Conservation (phyloP, 768 basidiomycete species). For the Leccinellum albellum region DNA sequence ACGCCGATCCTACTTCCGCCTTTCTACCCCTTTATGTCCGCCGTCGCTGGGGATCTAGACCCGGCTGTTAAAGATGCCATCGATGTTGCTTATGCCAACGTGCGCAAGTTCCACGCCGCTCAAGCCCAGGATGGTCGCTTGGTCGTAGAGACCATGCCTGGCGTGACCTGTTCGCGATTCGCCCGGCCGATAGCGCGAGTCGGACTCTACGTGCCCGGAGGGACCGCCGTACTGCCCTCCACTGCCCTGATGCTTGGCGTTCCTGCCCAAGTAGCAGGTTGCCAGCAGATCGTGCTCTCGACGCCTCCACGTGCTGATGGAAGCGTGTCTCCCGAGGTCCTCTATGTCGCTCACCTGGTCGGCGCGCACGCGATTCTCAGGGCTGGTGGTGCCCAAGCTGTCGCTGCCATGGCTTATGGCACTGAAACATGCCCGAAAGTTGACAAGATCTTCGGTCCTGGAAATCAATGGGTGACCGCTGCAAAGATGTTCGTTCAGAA, state of each 20-base stretch:
- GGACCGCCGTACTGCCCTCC: conserved; percentile 92
- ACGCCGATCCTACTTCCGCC: conserved; percentile 77
- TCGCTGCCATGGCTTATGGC: conserved; percentile 95
- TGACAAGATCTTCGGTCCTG: conserved; percentile 98
- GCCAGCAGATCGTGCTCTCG: conserved; percentile 86
- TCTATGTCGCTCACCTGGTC: conserved; percentile 91
- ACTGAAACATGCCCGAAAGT: conserved; percentile 95
- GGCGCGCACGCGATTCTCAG: conserved; percentile 89
- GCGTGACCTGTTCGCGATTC: conserved; percentile 93
- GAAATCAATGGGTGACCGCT: conserved; percentile 99
- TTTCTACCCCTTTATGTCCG: conserved; percentile 43
- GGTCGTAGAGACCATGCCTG: conserved; percentile 94
- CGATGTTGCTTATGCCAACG: conserved; percentile 86
- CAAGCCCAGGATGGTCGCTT: conserved; percentile 72
- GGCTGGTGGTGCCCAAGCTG: conserved; percentile 95
- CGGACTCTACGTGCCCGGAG: conserved; percentile 95
- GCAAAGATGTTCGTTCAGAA: conserved; percentile 99
- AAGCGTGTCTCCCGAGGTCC: conserved; percentile 91
- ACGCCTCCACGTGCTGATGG: conserved; percentile 96
- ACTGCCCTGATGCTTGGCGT: conserved; percentile 98
- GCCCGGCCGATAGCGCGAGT: conserved; percentile 93
- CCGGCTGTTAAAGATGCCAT: conserved; percentile 74
- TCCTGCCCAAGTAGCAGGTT: conserved; percentile 96
- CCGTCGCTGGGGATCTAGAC: conserved; percentile 58
- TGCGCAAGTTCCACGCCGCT: conserved; percentile 86